phyloP scores from a whole-genome alignment of 176 grass and related monocot genomes.

The Phyllostachys edulis region DNA sequence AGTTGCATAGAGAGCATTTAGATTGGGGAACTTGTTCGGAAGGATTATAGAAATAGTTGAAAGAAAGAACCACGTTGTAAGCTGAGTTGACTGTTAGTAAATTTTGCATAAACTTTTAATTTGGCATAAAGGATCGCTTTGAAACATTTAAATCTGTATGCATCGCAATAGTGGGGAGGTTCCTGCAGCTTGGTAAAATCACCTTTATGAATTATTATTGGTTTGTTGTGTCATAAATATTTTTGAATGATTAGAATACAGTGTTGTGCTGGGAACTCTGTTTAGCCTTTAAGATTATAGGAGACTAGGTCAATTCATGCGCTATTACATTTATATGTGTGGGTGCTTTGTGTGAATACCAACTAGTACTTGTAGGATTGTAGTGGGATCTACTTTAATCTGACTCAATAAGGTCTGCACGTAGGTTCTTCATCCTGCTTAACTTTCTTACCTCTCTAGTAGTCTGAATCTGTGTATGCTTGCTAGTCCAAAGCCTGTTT shows the following conservation, averaged over 20 bases:
- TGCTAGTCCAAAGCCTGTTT: slow-evolving; percentile 4
- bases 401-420: background rate
- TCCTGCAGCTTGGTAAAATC: background rate
- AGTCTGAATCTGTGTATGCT: background rate
- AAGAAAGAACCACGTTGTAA: background rate
- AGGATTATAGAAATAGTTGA: background rate
- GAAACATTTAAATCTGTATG: background rate
- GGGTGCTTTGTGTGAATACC: background rate
- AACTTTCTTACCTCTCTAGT: background rate
- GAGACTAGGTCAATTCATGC: background rate
- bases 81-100: background rate
- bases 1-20: background rate
- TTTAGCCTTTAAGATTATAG: background rate
- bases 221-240: background rate
- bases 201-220: background rate
- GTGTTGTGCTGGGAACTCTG: background rate
- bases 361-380: background rate
- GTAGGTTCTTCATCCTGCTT: background rate
- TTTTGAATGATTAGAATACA: background rate
- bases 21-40: background rate
- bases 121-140: background rate
- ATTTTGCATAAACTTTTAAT: background rate
- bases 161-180: background rate
- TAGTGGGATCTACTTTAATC: background rate
- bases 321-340: background rate